Conservation (phyloP, 2,329 filamentous ascomycete species). For the Exophiala sp. region DNA sequence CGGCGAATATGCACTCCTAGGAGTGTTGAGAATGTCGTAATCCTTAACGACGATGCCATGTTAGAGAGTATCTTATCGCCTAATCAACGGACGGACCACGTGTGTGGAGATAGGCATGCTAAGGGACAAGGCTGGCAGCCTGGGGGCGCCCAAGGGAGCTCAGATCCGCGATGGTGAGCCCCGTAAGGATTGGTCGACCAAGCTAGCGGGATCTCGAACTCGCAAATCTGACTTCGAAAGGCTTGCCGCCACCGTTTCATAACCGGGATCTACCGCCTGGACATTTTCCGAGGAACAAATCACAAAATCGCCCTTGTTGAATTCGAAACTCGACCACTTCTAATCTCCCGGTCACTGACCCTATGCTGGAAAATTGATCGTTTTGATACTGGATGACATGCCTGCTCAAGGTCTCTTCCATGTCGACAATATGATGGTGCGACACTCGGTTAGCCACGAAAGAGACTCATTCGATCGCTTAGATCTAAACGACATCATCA, state of each 20-base stretch:
- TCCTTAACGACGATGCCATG: too few species aligned
- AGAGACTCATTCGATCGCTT: constrained; percentile 1
- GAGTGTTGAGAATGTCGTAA: too few species aligned
- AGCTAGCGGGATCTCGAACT: neutral
- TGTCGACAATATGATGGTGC: constrained; percentile 10
- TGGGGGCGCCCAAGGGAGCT: neutral
- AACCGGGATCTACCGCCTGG: neutral
- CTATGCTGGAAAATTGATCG: neutral
- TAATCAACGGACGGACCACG: too few species aligned
- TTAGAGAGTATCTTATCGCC: too few species aligned
- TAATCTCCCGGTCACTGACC: constrained; percentile 3
- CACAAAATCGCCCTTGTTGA: neutral
- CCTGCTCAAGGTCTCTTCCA: neutral
- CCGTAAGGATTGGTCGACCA: neutral
- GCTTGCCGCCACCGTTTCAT: constrained; percentile 1
- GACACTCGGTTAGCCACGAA: constrained; percentile 1
- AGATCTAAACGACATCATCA: constrained; percentile 13
- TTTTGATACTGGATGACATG: neutral
- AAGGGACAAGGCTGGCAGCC: too few species aligned
- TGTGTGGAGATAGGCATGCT: too few species aligned
- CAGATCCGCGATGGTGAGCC: neutral
- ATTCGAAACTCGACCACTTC: constrained; percentile 1
- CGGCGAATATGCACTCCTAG: too few species aligned
- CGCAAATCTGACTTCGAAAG: neutral
- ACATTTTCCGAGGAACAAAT: neutral